Percentiles rank a stretch among this genome's conserved stretches.
phyloP scores from a whole-genome alignment of 1,284 basidiomycete species.

The Apiotrichum laibachii region DNA sequence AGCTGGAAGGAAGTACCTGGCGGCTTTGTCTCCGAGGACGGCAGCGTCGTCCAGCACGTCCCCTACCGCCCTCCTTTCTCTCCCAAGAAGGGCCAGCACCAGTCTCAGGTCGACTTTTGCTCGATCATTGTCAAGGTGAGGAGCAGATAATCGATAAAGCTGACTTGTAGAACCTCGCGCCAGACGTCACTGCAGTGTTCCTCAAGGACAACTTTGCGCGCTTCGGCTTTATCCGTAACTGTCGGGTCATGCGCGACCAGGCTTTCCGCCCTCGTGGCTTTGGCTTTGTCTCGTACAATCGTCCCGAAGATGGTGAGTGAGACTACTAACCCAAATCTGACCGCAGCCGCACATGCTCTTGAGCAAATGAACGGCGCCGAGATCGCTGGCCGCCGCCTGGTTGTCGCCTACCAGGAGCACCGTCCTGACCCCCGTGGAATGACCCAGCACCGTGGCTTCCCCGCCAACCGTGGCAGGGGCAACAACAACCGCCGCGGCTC shows the following conservation, averaged over 20 bases:
- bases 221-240: conserved; percentile 84
- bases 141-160: accelerated
- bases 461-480: not conserved
- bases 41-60: conserved; percentile 63
- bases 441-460: not conserved
- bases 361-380: conserved; percentile 27
- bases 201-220: conserved; percentile 71
- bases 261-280: conserved; percentile 80
- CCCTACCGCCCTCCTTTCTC: conserved; percentile 84
- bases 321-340: not conserved
- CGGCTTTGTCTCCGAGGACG: conserved; percentile 35
- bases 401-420: conserved; percentile 38
- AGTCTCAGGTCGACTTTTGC: conserved; percentile 83
- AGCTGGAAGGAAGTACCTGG: conserved; percentile 14
- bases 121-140: conserved; percentile 64
- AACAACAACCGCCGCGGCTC: not conserved
- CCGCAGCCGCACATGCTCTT: conserved; percentile 31
- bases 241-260: conserved; percentile 90
- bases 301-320: conserved; percentile 70
- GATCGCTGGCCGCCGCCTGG: conserved; percentile 29
- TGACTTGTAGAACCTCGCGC: conserved; percentile 69
- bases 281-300: conserved; percentile 89
- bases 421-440: conserved; percentile 1
- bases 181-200: conserved; percentile 75
- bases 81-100: conserved; percentile 64